These are phyloP conservation scores for Serendipita sp. DNA, from an alignment of 768 basidiomycete genomes.

Conservation along the genomic window DNA sequence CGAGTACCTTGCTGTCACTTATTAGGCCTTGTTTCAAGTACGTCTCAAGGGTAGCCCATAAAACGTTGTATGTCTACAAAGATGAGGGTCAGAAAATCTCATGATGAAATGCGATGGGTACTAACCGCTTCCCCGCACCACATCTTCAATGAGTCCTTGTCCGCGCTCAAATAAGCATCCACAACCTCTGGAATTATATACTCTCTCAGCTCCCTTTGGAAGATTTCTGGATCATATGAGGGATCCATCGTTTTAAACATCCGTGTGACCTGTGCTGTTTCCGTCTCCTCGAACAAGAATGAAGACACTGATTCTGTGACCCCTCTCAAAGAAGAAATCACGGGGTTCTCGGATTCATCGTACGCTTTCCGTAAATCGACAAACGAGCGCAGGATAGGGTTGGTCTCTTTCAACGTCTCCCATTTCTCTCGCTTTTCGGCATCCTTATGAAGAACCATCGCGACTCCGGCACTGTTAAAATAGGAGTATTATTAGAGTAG, in stretches of 20 bases:
- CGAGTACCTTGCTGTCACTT: constrained; percentile 85
- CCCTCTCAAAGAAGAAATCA: constrained; percentile 62
- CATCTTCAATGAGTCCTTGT: constrained; percentile 62
- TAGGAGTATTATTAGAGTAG: neutral
- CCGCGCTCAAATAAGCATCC: constrained; percentile 86
- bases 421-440: constrained; percentile 65
- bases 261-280: constrained; percentile 87
- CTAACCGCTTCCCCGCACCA: constrained; percentile 96
- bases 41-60: constrained; percentile 95
- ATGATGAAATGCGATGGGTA: constrained; percentile 6
- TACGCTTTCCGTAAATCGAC: constrained; percentile 49
- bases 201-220: constrained; percentile 80
- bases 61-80: constrained; percentile 81
- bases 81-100: neutral
- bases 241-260: constrained; percentile 83
- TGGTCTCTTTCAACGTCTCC: constrained; percentile 65
- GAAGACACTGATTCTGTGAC: constrained; percentile 75
- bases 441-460: constrained; percentile 71
- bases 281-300: constrained; percentile 87
- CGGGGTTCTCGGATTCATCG: constrained; percentile 85
- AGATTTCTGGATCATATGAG: constrained; percentile 65
- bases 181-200: constrained; percentile 97
- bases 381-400: constrained; percentile 52
- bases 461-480: constrained; percentile 56
- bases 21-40: constrained; percentile 81